Evolutionary conservation across 108 stramenopile genomes (phyloP).

Genomic region (Fragilariopsis cylindrus): DNA sequence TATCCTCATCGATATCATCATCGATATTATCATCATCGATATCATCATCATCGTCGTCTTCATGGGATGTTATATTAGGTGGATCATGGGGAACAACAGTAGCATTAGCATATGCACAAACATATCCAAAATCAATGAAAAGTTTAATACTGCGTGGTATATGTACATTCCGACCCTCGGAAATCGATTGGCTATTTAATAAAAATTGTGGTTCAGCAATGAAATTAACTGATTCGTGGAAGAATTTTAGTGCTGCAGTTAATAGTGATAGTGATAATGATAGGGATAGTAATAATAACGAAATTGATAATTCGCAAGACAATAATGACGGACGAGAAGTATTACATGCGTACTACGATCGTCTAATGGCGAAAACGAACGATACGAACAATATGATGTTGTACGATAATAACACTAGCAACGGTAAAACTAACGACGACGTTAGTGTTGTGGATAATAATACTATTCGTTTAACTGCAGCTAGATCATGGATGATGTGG

Average conservation of each 20-base stretch:
- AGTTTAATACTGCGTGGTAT: slow-evolving; percentile 81
- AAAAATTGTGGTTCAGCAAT: slow-evolving; percentile 22
- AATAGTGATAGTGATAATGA: slow-evolving; percentile 11
- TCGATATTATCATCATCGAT: not conserved
- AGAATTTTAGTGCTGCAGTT: slow-evolving; percentile 38
- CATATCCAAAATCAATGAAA: slow-evolving; percentile 51
- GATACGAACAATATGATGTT: slow-evolving; percentile 1
- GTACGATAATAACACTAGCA: not conserved
- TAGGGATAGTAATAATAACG: slow-evolving; percentile 3
- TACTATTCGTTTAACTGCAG: slow-evolving; percentile 36
- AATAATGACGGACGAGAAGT: slow-evolving; percentile 17
- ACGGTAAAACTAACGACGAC: no score
- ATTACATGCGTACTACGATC: slow-evolving; percentile 60
- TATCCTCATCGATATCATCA: not conserved
- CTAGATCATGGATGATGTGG: slow-evolving; percentile 63
- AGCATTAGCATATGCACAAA: slow-evolving; percentile 80
- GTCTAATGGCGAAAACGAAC: slow-evolving; percentile 43
- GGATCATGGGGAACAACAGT: slow-evolving; percentile 91
- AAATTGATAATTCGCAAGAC: slow-evolving; percentile 3
- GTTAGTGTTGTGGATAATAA: not conserved
- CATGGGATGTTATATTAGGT: slow-evolving; percentile 82
- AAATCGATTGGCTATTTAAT: slow-evolving; percentile 83
- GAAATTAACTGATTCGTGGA: slow-evolving; percentile 40
- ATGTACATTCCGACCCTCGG: slow-evolving; percentile 65
- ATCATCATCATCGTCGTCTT: not conserved